Evolutionary conservation across 345 rosid genomes (phyloP), one percentile per base, ranked within the genome.

Genomic region (Brassica juncea): DNA sequence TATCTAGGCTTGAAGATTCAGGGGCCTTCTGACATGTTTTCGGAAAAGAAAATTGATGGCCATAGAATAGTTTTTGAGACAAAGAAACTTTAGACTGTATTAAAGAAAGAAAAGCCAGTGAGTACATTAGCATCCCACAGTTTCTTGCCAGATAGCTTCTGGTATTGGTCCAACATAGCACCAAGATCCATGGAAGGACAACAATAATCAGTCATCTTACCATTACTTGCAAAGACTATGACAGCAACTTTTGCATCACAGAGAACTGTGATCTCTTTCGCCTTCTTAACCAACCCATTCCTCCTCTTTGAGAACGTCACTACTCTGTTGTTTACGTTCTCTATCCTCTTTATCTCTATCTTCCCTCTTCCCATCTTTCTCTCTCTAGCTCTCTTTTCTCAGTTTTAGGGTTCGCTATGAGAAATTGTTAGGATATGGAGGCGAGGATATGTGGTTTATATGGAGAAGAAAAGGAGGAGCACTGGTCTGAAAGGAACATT

Each of bases 81-180:
- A n/a, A 70, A 62, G 8, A 77, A 31, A 61, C 7, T 59, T 15
- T 11, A 76, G 67, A 59, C 11, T 14, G 65, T 8, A 30, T 27
- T 11, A 27, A 21, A 21, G 6, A 3, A 27, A 47, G 14, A 55
- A 32, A 1, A 68, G 52, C 25, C 47, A 76, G 19, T 58, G n/a
- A 44, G 59, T 61, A 95, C n/a, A n/a, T n/a, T 93, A 64, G 90
- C 92, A 85, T 95, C 97, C 99, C 99, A 93, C 57, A 95, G 65
- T 85, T 87, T 91, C 74, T 91, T 87, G 59, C 96, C 93, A 68
- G 92, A 87, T 67, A 82, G 84, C 74, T 86, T 90, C 70, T 93
- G 97, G 66, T 95, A 95, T 66, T 80, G 75, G 42, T 93, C 99
- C 88, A 95, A 72, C 76, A 93, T 82, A 73, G 91, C 91, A 70